A percentile compares a stretch with the other conserved stretches of the same genome.
Evolutionary conservation across 345 rosid species (phyloP).

Genomic region (Lenwebbia sp.): DNA sequence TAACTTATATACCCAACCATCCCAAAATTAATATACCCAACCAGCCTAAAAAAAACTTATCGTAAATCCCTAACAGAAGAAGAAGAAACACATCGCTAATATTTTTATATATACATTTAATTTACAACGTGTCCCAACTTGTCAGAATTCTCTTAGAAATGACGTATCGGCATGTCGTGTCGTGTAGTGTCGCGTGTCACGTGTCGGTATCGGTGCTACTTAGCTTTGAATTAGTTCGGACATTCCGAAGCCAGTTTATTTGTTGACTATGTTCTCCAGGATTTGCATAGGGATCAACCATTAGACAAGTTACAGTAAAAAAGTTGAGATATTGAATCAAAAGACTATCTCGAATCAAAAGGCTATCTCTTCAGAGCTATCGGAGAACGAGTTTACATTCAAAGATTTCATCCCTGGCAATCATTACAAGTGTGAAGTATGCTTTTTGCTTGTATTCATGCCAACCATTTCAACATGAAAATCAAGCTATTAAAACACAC

Average conservation of each 20-base stretch:
- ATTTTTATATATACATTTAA: too few relatives aligned
- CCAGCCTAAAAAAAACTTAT: too few relatives aligned
- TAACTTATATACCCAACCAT: too few relatives aligned
- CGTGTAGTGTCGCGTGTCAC: too few relatives aligned
- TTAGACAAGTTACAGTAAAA: neutral
- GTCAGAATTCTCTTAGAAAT: too few relatives aligned
- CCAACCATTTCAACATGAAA: neutral
- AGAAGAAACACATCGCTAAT: too few relatives aligned
- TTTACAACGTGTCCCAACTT: too few relatives aligned
- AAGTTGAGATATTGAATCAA: neutral
- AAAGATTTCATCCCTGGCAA: neutral
- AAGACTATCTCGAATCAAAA: neutral
- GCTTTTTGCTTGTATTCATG: neutral
- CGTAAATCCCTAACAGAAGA: too few relatives aligned
- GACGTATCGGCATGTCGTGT: too few relatives aligned
- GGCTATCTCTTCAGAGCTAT: neutral
- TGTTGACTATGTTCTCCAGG: neutral
- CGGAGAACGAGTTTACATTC: neutral
- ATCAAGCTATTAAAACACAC: too few relatives aligned
- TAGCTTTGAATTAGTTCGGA: neutral
- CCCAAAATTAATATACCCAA: too few relatives aligned
- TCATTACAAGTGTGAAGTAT: neutral
- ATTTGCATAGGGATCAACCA: neutral
- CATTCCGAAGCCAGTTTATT: neutral
- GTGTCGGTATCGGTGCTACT: too few relatives aligned